A percentile compares a stretch with the other conserved stretches of the same genome.
phyloP scores from a whole-genome alignment of 2,329 filamentous ascomycete genomes.

The Knufia fluminis region DNA sequence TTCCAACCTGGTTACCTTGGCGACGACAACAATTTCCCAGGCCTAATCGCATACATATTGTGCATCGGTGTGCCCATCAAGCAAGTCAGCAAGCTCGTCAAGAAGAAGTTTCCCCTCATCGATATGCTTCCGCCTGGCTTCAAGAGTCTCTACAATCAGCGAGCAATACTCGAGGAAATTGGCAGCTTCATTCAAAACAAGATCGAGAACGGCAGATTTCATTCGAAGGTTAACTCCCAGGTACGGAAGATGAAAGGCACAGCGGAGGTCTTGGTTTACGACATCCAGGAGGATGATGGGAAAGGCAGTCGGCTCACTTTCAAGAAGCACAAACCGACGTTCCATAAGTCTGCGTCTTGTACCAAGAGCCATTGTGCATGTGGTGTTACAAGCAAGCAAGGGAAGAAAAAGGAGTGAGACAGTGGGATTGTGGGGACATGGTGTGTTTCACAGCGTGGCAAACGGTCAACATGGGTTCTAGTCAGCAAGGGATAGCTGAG shows the following conservation, averaged over 20 bases:
- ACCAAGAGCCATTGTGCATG: not conserved
- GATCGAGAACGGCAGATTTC: not conserved
- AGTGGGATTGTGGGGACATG: not conserved
- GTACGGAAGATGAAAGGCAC: not conserved
- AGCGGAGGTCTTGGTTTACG: not conserved
- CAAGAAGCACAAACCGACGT: not conserved
- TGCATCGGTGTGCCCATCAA: too few relatives aligned
- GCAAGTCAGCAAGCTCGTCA: too few relatives aligned
- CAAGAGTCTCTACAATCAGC: not conserved
- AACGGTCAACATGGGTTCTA: too few relatives aligned
- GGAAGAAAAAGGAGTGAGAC: not conserved
- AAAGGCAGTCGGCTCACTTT: not conserved
- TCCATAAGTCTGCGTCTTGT: not conserved
- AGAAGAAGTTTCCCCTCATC: too few relatives aligned
- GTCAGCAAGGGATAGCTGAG: too few relatives aligned
- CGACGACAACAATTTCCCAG: too few relatives aligned
- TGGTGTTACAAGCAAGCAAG: not conserved
- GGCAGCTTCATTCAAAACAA: not conserved
- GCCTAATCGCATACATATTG: too few relatives aligned
- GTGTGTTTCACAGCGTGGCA: too few relatives aligned
- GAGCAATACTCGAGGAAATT: not conserved
- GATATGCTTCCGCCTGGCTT: too few relatives aligned
- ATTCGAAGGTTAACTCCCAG: not conserved
- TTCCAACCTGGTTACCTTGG: too few relatives aligned
- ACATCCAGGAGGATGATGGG: not conserved